Conservation (phyloP, 805 yeast genomes). For the Starmerella geochares region DNA sequence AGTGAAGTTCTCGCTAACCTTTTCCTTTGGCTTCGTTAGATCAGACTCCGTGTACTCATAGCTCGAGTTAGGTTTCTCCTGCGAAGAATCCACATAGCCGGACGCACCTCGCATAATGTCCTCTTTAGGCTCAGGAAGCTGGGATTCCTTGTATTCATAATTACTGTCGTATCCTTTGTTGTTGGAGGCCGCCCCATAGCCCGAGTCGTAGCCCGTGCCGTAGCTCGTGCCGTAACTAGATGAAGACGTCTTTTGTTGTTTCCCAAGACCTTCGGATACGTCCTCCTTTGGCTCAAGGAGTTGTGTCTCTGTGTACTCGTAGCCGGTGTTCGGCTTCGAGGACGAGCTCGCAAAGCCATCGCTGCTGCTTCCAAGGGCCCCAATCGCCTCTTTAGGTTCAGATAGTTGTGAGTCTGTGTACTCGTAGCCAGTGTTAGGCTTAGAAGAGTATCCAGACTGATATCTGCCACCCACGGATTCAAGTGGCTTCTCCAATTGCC, state of each 20-base stretch:
- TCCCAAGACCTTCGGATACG: background rate
- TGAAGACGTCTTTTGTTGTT: background rate
- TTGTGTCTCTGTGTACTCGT: conserved; percentile 1
- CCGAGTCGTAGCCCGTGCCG: background rate
- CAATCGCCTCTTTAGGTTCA: conserved; percentile 4
- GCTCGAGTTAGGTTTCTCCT: background rate
- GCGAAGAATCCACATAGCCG: background rate
- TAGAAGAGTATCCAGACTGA: background rate
- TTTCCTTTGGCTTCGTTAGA: conserved; percentile 4
- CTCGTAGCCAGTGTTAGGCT: conserved; percentile 1
- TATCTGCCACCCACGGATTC: background rate
- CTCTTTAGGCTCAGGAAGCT: background rate
- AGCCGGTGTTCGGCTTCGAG: background rate
- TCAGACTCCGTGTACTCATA: conserved; percentile 1
- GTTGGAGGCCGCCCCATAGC: background rate
- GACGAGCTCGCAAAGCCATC: background rate
- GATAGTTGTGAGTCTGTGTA: conserved; percentile 5
- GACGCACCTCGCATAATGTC: background rate
- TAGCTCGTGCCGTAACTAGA: background rate
- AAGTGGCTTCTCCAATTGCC: background rate
- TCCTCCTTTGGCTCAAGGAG: conserved; percentile 6
- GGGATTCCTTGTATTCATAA: background rate
- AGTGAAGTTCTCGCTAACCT: background rate
- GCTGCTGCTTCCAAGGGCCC: background rate
- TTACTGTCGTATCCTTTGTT: background rate